Evolutionary conservation across 2,329 filamentous ascomycete genomes (phyloP).

Genomic region (Epicoccum nigrum): DNA sequence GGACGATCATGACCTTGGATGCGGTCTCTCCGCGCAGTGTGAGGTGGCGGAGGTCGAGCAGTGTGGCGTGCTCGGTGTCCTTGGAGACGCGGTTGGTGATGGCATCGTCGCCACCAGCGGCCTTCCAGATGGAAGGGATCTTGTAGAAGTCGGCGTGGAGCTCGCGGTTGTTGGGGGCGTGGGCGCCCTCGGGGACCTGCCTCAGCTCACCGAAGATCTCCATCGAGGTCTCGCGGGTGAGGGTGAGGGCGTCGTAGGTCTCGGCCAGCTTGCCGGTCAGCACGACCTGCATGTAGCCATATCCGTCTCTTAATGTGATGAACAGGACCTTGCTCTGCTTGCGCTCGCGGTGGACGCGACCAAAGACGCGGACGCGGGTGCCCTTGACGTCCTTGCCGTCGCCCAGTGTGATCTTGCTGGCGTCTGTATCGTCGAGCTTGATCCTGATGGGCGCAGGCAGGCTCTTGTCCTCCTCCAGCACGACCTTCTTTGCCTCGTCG

Average conservation of each 20-base stretch:
- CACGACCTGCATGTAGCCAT: constrained; percentile 84
- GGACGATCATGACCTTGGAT: constrained; percentile 86
- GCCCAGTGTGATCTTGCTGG: constrained; percentile 61
- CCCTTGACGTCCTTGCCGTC: constrained; percentile 63
- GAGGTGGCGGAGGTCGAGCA: constrained; percentile 83
- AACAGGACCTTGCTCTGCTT: constrained; percentile 86
- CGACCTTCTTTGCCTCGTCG: constrained; percentile 82
- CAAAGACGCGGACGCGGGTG: constrained; percentile 78
- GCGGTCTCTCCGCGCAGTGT: constrained; percentile 83
- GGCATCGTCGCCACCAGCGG: constrained; percentile 85
- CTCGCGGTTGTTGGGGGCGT: constrained; percentile 83
- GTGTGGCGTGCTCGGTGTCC: constrained; percentile 71
- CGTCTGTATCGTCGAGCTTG: constrained; percentile 73
- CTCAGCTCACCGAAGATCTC: constrained; percentile 83
- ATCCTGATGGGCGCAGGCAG: constrained; percentile 78
- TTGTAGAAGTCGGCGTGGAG: constrained; percentile 89
- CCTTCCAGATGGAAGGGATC: constrained; percentile 69
- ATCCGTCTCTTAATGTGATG: constrained; percentile 83
- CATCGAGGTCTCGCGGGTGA: constrained; percentile 87
- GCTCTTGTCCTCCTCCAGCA: constrained; percentile 71
- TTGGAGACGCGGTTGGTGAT: constrained; percentile 82
- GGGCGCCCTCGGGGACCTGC: constrained; percentile 76
- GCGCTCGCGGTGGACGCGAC: constrained; percentile 81
- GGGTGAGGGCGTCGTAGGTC: constrained; percentile 87
- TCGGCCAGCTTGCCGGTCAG: constrained; percentile 81